Percentiles rank a stretch among this genome's conserved stretches.
Conservation (phyloP, 1,284 basidiomycete species). For the Trametes polyzona region DNA sequence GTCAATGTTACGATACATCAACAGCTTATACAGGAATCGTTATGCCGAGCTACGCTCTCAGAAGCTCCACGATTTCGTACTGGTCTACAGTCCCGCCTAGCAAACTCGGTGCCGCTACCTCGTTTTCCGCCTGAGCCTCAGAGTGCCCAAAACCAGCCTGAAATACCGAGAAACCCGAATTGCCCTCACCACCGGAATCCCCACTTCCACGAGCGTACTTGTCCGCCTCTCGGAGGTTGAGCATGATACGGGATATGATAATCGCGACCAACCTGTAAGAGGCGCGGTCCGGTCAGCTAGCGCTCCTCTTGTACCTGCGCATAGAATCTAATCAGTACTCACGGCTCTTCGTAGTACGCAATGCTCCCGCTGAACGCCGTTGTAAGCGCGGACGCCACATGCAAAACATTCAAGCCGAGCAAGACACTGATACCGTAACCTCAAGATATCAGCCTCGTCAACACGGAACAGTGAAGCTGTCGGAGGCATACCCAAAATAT, state of each 20-base stretch:
- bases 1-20: not conserved
- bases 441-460: not conserved
- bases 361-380: not conserved
- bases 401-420: not conserved
- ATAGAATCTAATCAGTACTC: not conserved
- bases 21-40: no score
- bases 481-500: constrained; percentile 1
- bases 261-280: not conserved
- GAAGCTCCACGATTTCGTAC: no score
- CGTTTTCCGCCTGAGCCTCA: no score
- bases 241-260: constrained; percentile 4
- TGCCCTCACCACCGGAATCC: not conserved
- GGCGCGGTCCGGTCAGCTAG: not conserved
- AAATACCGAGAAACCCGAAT: not conserved
- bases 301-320: no score
- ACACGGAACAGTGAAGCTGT: not conserved
- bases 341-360: not conserved
- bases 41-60: no score
- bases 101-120: no score
- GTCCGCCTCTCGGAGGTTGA: constrained; percentile 8
- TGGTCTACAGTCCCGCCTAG: no score
- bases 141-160: no score
- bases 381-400: not conserved
- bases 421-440: not conserved
- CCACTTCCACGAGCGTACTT: not conserved